Evolutionary conservation across 108 stramenopile species (phyloP), one percentile per base, ranked within the genome.

Genomic region (Skeletonema tropicum): DNA sequence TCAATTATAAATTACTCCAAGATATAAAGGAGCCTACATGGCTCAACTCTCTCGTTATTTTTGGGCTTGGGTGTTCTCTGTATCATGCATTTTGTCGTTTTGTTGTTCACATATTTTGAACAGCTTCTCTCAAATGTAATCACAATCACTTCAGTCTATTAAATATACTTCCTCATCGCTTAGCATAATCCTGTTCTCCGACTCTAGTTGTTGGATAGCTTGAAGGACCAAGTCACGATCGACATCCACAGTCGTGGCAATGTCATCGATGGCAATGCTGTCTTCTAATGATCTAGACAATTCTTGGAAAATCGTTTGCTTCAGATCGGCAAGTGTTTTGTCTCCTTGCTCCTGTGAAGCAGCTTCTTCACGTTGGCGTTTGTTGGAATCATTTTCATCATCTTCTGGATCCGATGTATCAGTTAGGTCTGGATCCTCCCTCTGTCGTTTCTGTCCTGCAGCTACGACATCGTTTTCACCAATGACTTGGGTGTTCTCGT

Each of bases 401-500:
- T 73, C 83, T 10, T 79, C 76, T 15, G 78, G 17, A 39, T 80
- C 88, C 12, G 84, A 79, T 15, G 55, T 64, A 21, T 78, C 81
- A 59, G 77, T 64, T 42, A 85, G 75, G 33, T 74, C 78, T 29
- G 57, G 65, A 36, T 81, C 76, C 23, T 72, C 64, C 26, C 69
- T 52, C 49, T 66, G 66, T 14, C 79, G 75, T 60, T 80, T 77
- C 38, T 81, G 57, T n/a, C 57, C 38, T 2, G 49, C 57, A n/a
- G 57, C 36, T 6, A 12, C n/a, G 38, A 33, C 36, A 52, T 68
- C 62, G 17, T 75, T 42, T 15, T 65, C 77, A 30, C 64, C 66
- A 12, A 68, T 60, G 33, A 71, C 70, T 65, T 74, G 66, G 42
- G 71, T 78, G 68, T 90, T 85, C 57, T 96, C 92, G 67, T 96